Evolutionary conservation across 139 green algal genomes (phyloP).

Genomic region (Asterochloris sp.): DNA sequence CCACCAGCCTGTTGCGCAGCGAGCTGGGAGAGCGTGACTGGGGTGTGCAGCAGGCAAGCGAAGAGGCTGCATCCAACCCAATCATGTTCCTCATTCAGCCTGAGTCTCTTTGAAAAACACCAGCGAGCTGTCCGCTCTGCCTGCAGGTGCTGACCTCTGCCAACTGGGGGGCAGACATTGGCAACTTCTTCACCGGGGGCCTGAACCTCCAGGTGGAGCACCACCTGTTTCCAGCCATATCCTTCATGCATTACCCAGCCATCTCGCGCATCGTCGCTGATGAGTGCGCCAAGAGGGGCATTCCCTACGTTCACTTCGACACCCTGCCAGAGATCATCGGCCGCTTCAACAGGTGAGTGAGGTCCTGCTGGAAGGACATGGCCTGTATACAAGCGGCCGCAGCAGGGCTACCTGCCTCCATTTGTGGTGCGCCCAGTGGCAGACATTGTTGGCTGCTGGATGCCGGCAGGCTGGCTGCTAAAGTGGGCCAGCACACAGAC

Average conservation of each 20-base stretch:
- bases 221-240: conserved; percentile 76
- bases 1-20: conserved; percentile 18
- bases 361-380: not conserved
- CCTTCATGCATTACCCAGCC: conserved; percentile 77
- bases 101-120: too few relatives aligned
- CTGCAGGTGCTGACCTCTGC: conserved; percentile 79
- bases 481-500: not conserved
- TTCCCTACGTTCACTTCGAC: conserved; percentile 63
- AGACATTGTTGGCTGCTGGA: not conserved
- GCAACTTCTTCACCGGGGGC: conserved; percentile 85
- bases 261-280: conserved; percentile 71
- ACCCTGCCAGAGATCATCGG: not conserved
- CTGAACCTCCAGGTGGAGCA: conserved; percentile 69
- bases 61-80: too few relatives aligned
- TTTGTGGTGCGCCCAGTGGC: not conserved
- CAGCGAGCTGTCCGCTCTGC: conserved; percentile 71
- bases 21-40: conserved; percentile 3
- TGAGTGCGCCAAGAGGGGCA: conserved; percentile 57
- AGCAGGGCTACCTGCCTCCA: not conserved
- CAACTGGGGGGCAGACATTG: conserved; percentile 76
- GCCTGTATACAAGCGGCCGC: not conserved
- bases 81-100: too few relatives aligned
- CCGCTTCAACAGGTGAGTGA: conserved; percentile 1
- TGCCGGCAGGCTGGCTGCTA: not conserved
- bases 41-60: conserved; percentile 1